These are phyloP conservation scores for Penicillium desertorum DNA, from an alignment of 495 filamentous ascomycete genomes.

Conservation along the genomic window DNA sequence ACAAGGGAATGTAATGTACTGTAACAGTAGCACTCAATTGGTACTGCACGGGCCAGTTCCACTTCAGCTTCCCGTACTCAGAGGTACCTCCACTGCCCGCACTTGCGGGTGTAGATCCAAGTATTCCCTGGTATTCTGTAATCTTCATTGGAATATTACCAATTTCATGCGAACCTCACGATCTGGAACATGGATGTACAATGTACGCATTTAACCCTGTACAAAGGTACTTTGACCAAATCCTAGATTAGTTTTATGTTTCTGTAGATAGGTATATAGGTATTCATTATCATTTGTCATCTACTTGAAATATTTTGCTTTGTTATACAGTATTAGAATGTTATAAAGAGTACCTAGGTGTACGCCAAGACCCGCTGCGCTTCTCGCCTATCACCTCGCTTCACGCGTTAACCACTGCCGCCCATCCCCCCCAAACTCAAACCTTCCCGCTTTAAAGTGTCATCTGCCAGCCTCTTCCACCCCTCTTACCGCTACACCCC, in stretches of 20 bases:
- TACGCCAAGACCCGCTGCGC: conserved; percentile 16
- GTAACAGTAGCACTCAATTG: neutral
- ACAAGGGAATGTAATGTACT: neutral
- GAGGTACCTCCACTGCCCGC: conserved; percentile 15
- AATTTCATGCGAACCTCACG: neutral
- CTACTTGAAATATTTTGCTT: neutral
- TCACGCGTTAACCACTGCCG: conserved; percentile 41
- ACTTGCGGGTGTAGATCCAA: conserved; percentile 16
- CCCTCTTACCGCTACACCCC: conserved; percentile 17
- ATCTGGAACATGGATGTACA: neutral
- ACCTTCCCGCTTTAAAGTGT: conserved; percentile 33
- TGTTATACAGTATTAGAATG: neutral
- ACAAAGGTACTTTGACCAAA: neutral
- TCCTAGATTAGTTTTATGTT: neutral
- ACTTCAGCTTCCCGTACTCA: conserved; percentile 14
- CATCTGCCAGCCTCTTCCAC: conserved; percentile 28
- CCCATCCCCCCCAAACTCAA: conserved; percentile 32
- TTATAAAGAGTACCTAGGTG: neutral
- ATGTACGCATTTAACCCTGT: neutral
- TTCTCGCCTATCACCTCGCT: conserved; percentile 42
- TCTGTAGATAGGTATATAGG: neutral
- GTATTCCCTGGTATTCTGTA: conserved; percentile 5
- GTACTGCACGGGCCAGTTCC: conserved; percentile 5
- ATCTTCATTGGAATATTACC: conserved; percentile 1
- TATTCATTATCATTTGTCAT: neutral